A percentile compares a stretch with the other conserved stretches of the same genome.
These are phyloP conservation scores for Phialemonium atrogriseum DNA, from an alignment of 2,329 filamentous ascomycete species.

Conservation along the genomic window DNA sequence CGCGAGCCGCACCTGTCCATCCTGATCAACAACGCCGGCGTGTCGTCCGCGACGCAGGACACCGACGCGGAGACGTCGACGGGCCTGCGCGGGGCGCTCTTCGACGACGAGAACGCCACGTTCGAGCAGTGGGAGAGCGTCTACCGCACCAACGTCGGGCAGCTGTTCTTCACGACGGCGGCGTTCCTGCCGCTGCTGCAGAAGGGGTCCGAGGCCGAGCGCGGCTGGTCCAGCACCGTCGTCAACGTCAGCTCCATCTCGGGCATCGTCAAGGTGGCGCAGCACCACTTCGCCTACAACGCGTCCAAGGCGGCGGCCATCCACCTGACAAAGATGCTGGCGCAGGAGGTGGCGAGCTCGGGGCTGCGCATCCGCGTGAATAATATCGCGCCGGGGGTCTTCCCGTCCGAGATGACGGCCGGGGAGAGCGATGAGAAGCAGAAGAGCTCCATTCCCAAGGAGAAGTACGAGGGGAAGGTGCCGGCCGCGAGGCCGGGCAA, in stretches of 20 bases:
- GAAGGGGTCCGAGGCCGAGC: conserved; percentile 31
- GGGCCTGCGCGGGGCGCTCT: conserved; percentile 53
- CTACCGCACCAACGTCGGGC: conserved; percentile 69
- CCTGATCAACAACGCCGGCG: conserved; percentile 61
- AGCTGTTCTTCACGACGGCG: conserved; percentile 56
- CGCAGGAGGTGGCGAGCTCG: conserved; percentile 48
- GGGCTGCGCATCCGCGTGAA: conserved; percentile 60
- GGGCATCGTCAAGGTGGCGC: conserved; percentile 51
- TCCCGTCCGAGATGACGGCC: conserved; percentile 65
- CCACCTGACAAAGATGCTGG: conserved; percentile 57
- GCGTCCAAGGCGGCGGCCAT: conserved; percentile 56
- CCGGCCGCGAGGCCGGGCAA: conserved; percentile 39
- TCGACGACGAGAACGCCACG: conserved; percentile 49
- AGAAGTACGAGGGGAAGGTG: conserved; percentile 49
- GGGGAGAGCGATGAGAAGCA: conserved; percentile 35
- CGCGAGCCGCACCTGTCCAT: conserved; percentile 53
- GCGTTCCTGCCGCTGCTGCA: conserved; percentile 56
- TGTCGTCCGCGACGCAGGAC: conserved; percentile 46
- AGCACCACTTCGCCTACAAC: conserved; percentile 61
- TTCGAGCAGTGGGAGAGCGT: conserved; percentile 65
- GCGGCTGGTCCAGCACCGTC: conserved; percentile 47
- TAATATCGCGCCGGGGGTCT: conserved; percentile 64
- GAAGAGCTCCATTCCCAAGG: conserved; percentile 51
- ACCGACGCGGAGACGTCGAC: conserved; percentile 43
- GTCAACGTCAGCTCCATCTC: conserved; percentile 64